These are phyloP conservation scores for Pseudopyricularia javanii DNA, from an alignment of 2,329 filamentous ascomycete species.

Conservation along the genomic window DNA sequence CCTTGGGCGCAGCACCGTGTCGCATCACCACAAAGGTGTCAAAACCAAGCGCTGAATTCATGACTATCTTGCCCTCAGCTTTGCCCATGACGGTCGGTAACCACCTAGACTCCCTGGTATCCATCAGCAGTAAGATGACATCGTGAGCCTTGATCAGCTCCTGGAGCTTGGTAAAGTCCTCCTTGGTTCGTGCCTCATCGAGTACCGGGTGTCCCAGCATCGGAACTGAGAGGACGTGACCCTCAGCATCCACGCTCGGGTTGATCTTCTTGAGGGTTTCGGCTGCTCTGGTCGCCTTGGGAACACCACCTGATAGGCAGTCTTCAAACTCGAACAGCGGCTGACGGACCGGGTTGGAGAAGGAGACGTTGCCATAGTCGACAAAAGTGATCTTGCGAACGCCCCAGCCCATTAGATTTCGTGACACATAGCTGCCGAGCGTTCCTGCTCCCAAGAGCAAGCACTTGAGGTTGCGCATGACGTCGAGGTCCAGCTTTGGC, in stretches of 20 bases:
- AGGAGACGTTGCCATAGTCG: slow-evolving; percentile 86
- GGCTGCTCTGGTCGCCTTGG: slow-evolving; percentile 73
- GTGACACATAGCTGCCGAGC: slow-evolving; percentile 82
- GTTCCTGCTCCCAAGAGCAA: slow-evolving; percentile 87
- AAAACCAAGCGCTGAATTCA: slow-evolving; percentile 93
- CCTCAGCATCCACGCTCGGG: slow-evolving; percentile 72
- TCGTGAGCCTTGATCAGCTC: slow-evolving; percentile 74
- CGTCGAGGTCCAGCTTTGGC: slow-evolving; percentile 74
- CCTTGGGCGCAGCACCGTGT: slow-evolving; percentile 58
- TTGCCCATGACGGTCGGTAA: slow-evolving; percentile 94
- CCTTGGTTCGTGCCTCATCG: slow-evolving; percentile 56
- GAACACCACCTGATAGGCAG: slow-evolving; percentile 71
- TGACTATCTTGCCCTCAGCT: slow-evolving; percentile 80
- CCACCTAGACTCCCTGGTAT: slow-evolving; percentile 89
- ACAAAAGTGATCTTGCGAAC: slow-evolving; percentile 92
- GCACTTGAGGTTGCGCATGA: slow-evolving; percentile 81
- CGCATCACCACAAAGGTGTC: slow-evolving; percentile 97
- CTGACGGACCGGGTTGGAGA: slow-evolving; percentile 91
- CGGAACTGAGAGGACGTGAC: slow-evolving; percentile 74
- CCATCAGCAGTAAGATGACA: slow-evolving; percentile 92
- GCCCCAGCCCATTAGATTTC: slow-evolving; percentile 90
- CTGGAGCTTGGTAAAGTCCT: slow-evolving; percentile 65
- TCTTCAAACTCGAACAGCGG: slow-evolving; percentile 86
- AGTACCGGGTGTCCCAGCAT: slow-evolving; percentile 89
- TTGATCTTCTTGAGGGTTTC: slow-evolving; percentile 76